Evolutionary conservation across 2,329 filamentous ascomycete species (phyloP).

Genomic region (Botrytis medusae): DNA sequence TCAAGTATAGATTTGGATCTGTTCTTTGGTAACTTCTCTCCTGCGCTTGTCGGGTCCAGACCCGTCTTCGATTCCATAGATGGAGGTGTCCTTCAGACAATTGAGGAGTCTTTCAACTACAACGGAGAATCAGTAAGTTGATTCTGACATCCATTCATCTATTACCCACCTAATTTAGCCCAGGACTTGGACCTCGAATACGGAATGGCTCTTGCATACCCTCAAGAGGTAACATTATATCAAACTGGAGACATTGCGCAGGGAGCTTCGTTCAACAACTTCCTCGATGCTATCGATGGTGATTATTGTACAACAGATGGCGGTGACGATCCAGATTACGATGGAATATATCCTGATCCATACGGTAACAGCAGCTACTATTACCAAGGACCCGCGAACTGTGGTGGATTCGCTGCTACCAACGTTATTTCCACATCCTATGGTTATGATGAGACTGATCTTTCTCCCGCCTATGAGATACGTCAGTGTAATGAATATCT

Average conservation of each 20-base stretch:
- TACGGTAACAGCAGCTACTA: constrained; percentile 23
- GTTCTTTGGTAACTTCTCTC: constrained; percentile 49
- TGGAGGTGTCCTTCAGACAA: constrained; percentile 47
- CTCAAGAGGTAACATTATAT: constrained; percentile 47
- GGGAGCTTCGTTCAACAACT: constrained; percentile 27
- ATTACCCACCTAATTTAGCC: background rate
- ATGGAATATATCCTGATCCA: constrained; percentile 40
- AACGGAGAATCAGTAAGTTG: constrained; percentile 48
- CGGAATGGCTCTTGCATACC: constrained; percentile 53
- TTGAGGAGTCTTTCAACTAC: constrained; percentile 40
- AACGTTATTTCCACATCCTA: constrained; percentile 58
- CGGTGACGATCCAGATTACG: constrained; percentile 42
- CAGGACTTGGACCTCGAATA: constrained; percentile 54
- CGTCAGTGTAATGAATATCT: constrained; percentile 56
- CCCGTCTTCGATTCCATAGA: constrained; percentile 50
- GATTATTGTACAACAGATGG: constrained; percentile 42
- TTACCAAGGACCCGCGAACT: constrained; percentile 45
- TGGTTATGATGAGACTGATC: constrained; percentile 49
- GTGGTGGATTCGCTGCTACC: constrained; percentile 47
- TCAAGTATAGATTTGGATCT: constrained; percentile 43
- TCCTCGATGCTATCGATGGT: constrained; percentile 45
- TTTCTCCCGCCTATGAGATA: constrained; percentile 48
- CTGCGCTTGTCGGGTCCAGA: constrained; percentile 45
- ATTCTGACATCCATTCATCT: background rate
- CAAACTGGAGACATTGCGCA: constrained; percentile 39